phyloP scores from a whole-genome alignment of 495 filamentous ascomycete genomes.

The Neurospora tetrasperma region DNA sequence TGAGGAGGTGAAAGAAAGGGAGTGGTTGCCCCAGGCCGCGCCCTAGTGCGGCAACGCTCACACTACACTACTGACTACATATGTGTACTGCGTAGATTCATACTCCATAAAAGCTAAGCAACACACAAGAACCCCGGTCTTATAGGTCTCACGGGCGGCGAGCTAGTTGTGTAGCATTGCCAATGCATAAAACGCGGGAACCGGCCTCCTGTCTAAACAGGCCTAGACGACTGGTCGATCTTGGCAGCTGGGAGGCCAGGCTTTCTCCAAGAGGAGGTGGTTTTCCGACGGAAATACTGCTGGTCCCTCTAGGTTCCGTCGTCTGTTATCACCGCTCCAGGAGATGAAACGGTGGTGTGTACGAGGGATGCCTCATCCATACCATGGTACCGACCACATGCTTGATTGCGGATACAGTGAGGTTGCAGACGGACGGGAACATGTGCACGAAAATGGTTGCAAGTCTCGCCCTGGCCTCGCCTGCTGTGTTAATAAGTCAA shows the following conservation, averaged over 20 bases:
- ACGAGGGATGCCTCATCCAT: neutral
- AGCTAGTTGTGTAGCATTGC: slow-evolving; percentile 4
- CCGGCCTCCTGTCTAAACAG: slow-evolving; percentile 24
- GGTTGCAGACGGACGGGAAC: neutral
- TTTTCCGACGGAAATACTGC: slow-evolving; percentile 12
- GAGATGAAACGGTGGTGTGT: neutral
- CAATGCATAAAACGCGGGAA: slow-evolving; percentile 18
- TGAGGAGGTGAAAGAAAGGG: neutral
- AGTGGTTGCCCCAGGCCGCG: neutral
- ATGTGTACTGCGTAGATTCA: neutral
- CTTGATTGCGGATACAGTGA: neutral
- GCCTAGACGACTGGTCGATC: slow-evolving; percentile 5
- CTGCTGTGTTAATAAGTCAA: neutral
- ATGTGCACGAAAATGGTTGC: neutral
- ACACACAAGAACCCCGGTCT: slow-evolving; percentile 9
- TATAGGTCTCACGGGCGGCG: neutral
- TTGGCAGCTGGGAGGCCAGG: slow-evolving; percentile 13
- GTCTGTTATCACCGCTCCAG: neutral
- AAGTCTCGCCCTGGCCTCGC: neutral
- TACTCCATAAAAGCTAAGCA: neutral
- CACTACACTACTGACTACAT: neutral
- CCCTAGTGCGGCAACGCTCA: slow-evolving; percentile 1
- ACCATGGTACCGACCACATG: neutral
- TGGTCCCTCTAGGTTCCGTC: neutral
- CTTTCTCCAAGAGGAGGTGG: slow-evolving; percentile 10